Conservation (phyloP, 2,329 filamentous ascomycete species). For the Leptographium galeiforme region DNA sequence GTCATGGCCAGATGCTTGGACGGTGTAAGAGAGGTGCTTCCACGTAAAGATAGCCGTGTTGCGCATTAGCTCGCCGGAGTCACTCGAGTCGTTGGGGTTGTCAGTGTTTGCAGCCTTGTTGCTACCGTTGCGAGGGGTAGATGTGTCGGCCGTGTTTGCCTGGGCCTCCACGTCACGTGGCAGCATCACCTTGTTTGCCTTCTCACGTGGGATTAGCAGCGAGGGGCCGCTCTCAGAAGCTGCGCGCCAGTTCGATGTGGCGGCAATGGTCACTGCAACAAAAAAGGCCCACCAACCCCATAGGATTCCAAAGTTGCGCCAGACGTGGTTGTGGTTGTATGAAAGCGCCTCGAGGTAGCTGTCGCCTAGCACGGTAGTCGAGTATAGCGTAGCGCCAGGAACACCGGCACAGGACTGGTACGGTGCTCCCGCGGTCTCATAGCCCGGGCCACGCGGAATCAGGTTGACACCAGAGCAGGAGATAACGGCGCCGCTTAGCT, state of each 20-base stretch:
- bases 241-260: slow-evolving; percentile 5
- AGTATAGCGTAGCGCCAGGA: slow-evolving; percentile 36
- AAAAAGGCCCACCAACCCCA: slow-evolving; percentile 67
- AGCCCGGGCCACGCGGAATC: slow-evolving; percentile 36
- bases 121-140: neutral
- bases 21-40: slow-evolving; percentile 58
- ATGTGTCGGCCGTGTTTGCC: neutral
- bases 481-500: slow-evolving; percentile 37
- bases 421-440: slow-evolving; percentile 19
- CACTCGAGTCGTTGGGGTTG: neutral
- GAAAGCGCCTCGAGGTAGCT: slow-evolving; percentile 23
- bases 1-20: slow-evolving; percentile 47
- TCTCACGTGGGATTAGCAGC: slow-evolving; percentile 10
- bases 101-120: neutral
- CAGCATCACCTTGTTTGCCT: slow-evolving; percentile 2
- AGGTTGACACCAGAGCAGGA: slow-evolving; percentile 35
- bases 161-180: neutral
- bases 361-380: slow-evolving; percentile 36
- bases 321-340: slow-evolving; percentile 45
- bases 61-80: slow-evolving; percentile 29
- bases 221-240: slow-evolving; percentile 3
- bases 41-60: slow-evolving; percentile 62
- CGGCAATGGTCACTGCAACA: slow-evolving; percentile 47
- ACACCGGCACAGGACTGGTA: slow-evolving; percentile 45
- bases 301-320: slow-evolving; percentile 68